A percentile compares a stretch with the other conserved stretches of the same genome.
These are phyloP conservation scores for Lactarius indigo DNA, from an alignment of 768 basidiomycete species.

Conservation along the genomic window DNA sequence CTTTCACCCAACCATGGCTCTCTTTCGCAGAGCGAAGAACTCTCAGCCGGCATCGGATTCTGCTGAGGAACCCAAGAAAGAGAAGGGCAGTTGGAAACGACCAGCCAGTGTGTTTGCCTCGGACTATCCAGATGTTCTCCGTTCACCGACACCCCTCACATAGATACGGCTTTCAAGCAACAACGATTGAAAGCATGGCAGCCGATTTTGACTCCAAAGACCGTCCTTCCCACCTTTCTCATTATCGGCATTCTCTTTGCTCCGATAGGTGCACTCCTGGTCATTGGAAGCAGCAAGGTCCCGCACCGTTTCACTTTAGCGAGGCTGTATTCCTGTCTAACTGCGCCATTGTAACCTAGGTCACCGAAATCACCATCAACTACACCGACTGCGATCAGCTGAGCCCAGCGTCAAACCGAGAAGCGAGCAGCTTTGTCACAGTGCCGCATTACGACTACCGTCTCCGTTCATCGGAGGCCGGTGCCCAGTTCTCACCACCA, in stretches of 20 bases:
- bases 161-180: slow-evolving; percentile 99
- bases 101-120: slow-evolving; percentile 67
- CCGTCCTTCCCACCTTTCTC: slow-evolving; percentile 94
- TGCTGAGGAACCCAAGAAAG: slow-evolving; percentile 53
- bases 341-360: slow-evolving; percentile 38
- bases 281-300: slow-evolving; percentile 81
- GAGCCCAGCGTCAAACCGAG: slow-evolving; percentile 36
- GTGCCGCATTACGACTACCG: slow-evolving; percentile 64
- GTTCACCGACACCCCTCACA: slow-evolving; percentile 26
- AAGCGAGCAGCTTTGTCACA: slow-evolving; percentile 48
- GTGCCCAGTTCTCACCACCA: slow-evolving; percentile 49
- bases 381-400: slow-evolving; percentile 88
- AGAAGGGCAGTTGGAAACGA: slow-evolving; percentile 80
- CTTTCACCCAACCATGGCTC: slow-evolving; percentile 26
- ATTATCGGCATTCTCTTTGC: slow-evolving; percentile 93
- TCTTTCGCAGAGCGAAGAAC: slow-evolving; percentile 35
- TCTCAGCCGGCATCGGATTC: slow-evolving; percentile 15
- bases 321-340: not conserved
- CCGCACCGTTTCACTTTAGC: slow-evolving; percentile 25
- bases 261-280: slow-evolving; percentile 90
- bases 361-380: slow-evolving; percentile 92
- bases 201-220: slow-evolving; percentile 97
- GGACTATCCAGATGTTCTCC: slow-evolving; percentile 10
- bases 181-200: slow-evolving; percentile 99
- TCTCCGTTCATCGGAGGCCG: slow-evolving; percentile 57